Base-by-base conservation (phyloP, 2,329 filamentous ascomycete species). In the Malbranchea cinnamomea region DNA sequence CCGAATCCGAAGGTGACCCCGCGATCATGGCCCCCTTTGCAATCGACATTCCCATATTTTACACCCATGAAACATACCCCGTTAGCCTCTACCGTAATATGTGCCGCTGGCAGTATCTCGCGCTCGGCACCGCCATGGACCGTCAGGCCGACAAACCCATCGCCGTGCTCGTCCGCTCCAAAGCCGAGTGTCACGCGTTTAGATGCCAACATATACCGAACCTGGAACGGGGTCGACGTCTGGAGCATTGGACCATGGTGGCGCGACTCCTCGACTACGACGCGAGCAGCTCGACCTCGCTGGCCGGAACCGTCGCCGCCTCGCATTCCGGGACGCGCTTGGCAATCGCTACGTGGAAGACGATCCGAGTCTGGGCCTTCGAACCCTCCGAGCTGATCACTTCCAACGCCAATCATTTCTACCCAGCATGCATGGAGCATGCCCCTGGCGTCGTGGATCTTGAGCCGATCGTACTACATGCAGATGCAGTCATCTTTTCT, bases 311-410 rank as follows among this genome's bases (percentile, higher is more conserved):
- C 15, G 45, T 59, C 9, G 51, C 55, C 9, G 36, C 39, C 4
- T 23, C 31, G 8, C 27, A 52, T 7, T 57, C 55, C 2, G 52
- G 53, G 6, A 56, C 53, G 19, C 48, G 57, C 3, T 42, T 62
- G 27, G 58, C 57, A 3, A 45, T 59, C 18, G 51, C 52, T 4
- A 53, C 52, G 24, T 61, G 57, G 57, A 54, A 59, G 28, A 45
- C 44, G 1, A 32, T 61, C 12, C 53, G 53, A 10, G 34, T 62
- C 15, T 62, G 57, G 53, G 42, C 52, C 2, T 19, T 61, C 28
- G 42, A 56, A 13, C 57, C 58, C 2, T 22, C 35, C n/a, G 48
- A 42, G 22, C 32, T 61, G 9, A 46, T 57, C 13, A 44, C 50
- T n/a, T 41, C 43, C 20, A 44, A 50, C 26, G 19, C 26, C 3